These are phyloP conservation scores for Cicer cuneatum DNA, from an alignment of 306 rosid genomes.

Conservation along the genomic window DNA sequence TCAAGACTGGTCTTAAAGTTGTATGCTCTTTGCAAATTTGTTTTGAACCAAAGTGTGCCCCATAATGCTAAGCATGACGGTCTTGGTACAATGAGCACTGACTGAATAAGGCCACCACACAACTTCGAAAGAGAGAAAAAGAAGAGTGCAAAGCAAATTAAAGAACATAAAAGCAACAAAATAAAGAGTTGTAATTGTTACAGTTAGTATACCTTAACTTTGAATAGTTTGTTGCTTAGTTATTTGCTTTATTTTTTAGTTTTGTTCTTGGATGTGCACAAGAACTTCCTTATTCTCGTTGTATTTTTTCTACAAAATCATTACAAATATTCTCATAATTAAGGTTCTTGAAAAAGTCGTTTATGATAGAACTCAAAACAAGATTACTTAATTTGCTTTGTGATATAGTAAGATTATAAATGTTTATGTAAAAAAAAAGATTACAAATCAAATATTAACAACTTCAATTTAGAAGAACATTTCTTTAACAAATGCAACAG, in stretches of 20 bases:
- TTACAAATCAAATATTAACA: neutral
- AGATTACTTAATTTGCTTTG: neutral
- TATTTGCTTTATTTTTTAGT: conserved; percentile 40
- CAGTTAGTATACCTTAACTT: conserved; percentile 45
- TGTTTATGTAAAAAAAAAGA: neutral
- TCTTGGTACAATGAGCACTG: conserved; percentile 38
- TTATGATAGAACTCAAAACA: neutral
- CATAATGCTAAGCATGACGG: conserved; percentile 42
- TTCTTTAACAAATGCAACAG: neutral
- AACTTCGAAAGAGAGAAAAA: conserved; percentile 49
- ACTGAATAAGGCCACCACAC: conserved; percentile 51
- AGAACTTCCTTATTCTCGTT: neutral
- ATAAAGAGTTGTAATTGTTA: conserved; percentile 48
- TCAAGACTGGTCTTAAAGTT: conserved; percentile 75
- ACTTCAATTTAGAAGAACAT: neutral
- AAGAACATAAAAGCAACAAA: conserved; percentile 54
- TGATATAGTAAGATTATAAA: too few species aligned
- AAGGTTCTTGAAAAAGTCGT: neutral
- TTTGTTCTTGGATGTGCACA: conserved; percentile 21
- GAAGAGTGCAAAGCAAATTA: conserved; percentile 56
- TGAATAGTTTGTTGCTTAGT: conserved; percentile 46
- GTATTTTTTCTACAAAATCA: neutral
- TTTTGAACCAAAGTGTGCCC: conserved; percentile 53
- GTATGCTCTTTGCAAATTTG: conserved; percentile 52
- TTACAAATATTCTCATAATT: neutral